Base-by-base conservation (phyloP, 305 asterid species). In the Solanum chacoense region DNA sequence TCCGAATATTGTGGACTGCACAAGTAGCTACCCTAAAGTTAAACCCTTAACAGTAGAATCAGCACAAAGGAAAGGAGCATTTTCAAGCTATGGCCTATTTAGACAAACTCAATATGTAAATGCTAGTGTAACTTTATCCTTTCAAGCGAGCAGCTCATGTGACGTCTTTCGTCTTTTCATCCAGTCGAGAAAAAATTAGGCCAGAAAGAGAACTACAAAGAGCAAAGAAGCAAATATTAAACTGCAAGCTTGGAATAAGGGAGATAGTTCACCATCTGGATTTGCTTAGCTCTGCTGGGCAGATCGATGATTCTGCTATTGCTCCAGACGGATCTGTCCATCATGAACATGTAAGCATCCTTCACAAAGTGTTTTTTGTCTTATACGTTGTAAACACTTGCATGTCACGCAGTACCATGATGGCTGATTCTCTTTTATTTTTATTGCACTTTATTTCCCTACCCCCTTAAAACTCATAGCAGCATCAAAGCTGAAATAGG, bases 321-420 rank as follows among this genome's bases (percentile, higher is more conserved):
- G 95, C 94, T 90, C 94, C 98, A 55, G 98, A 95, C 94, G 99
- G 98, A 91, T 94, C 99, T 85, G 94, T 97, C 93, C 96, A 96
- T 91, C 98, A 95, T 90, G 96, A 96, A 91, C 94, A 96, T 93
- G 99, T 97, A 91, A 90, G 94, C 63, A 84, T 86, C 63, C 88
- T 83, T 78, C 50, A 73, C 67, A 40, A 37, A 11, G 29, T 59
- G 8, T 55, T 83, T 29, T 69, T 12, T 84, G 74, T 84, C 87
- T 55, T 84, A 5, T 65, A 81, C 45, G 5, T 32, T 32, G 40
- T 55, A 11, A 84, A 55, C 42, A 31, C 12, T 31, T 84, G 87
- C 42, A 32, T 84, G 74, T 84, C 74, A 31, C 4, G 13, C 87
- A 31, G 74, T 83, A 31, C 74, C 22, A 32, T 55, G 74, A 83